Base-by-base conservation (phyloP, 2,329 filamentous ascomycete species). In the Talaromyces sp. region DNA sequence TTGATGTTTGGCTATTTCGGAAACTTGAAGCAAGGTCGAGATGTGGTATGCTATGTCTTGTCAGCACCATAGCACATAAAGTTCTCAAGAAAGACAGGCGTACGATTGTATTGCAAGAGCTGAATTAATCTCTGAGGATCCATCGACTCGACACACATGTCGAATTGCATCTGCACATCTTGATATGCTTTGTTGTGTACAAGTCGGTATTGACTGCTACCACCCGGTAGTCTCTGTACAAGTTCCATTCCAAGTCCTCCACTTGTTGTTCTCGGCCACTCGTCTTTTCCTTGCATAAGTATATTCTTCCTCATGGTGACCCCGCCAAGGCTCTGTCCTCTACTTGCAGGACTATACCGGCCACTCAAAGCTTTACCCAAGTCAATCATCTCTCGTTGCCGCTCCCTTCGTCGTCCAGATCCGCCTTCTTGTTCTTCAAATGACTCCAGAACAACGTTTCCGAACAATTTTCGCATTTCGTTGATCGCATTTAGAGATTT, bases 21-120 rank as follows among this genome's bases (percentile, higher is more conserved):
- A 96, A 31, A 96, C 92, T 73, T 97, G 93, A 23, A 98, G 86
- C n/a, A 98, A 84, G 1, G 91, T 93, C 1, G 92, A 95, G 67
- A 98, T 89, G 73, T 98, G 93, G 74, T 97, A 98, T 3, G 93
- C 64, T 65, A 23, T 35, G 33, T 83, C 85, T 64, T 59, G 54
- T 50, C 42, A 44, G 37, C 66, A 63, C 60, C 50, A 12, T 16
- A 35, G 1, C 16, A 40, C 11, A 31, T 14, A 1, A 6, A 25
- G 11, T n/a, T n/a, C 2, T 21, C 16, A 1, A 5, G 31, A 37
- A 14, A 44, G 9, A 56, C 9, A 60, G 65, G 67, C 64, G 14
- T 50, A 65, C 64, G 90, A 69, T 92, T 87, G 68, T 82, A 81
- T 65, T 86, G 84, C 2, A 98, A 81, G 58, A 95, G 84, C 39